These are phyloP conservation scores for Tuber indicum DNA, from an alignment of 495 filamentous ascomycete genomes.

Conservation along the genomic window DNA sequence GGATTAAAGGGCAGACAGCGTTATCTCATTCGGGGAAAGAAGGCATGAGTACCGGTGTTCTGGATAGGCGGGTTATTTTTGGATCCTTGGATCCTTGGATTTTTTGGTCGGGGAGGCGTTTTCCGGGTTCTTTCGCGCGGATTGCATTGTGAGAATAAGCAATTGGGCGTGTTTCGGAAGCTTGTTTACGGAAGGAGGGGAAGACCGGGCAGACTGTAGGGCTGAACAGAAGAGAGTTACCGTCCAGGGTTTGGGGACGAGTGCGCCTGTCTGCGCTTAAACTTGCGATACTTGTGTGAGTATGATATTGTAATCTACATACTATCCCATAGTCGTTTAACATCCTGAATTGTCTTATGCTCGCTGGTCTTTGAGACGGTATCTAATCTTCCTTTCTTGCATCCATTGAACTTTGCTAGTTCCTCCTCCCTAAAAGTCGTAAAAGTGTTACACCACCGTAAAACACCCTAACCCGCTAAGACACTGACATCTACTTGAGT, in stretches of 20 bases:
- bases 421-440: neutral
- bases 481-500: neutral
- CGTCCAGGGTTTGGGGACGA: neutral
- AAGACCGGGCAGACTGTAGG: neutral
- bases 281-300: neutral
- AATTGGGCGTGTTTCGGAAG: neutral
- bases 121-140: neutral
- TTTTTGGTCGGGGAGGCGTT: neutral
- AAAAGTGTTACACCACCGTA: neutral
- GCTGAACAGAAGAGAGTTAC: neutral
- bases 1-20: neutral
- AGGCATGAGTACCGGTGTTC: neutral
- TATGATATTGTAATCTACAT: no score
- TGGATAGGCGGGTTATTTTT: neutral
- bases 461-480: neutral
- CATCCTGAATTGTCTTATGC: neutral
- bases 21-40: neutral
- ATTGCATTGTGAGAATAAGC: neutral
- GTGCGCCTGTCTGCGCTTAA: neutral
- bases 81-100: neutral
- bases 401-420: neutral
- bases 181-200: neutral
- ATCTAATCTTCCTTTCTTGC: neutral
- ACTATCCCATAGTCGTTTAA: neutral
- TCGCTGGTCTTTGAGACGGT: neutral